These are phyloP conservation scores for Hypoxylon sp. DNA, from an alignment of 2,329 filamentous ascomycete species.

Conservation along the genomic window DNA sequence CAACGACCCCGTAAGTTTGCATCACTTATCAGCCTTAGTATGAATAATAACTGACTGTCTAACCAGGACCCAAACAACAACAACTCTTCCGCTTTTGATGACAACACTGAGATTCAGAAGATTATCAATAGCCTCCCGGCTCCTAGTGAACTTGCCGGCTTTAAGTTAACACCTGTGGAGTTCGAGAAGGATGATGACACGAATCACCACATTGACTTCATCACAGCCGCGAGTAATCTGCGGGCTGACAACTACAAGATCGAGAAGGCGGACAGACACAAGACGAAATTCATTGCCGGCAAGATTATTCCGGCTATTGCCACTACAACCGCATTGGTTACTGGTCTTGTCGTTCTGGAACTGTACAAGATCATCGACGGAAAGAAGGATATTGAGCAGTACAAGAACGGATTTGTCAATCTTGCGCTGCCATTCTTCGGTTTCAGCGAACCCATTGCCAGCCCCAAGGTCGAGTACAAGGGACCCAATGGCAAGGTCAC, in stretches of 20 bases:
- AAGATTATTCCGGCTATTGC: conserved; percentile 99
- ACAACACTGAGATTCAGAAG: conserved; percentile 81
- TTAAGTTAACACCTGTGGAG: conserved; percentile 91
- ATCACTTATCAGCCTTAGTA: background rate
- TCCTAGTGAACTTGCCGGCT: conserved; percentile 85
- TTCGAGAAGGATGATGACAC: conserved; percentile 99
- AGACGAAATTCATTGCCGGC: conserved; percentile 99
- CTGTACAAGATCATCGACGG: conserved; percentile 97
- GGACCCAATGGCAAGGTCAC: conserved; percentile 83
- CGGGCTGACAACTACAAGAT: conserved; percentile 99
- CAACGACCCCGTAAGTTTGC: conserved; percentile 80
- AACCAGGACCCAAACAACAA: conserved; percentile 81
- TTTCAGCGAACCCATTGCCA: conserved; percentile 96
- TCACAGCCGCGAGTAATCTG: conserved; percentile 95
- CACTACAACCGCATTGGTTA: conserved; percentile 95
- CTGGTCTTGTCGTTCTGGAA: conserved; percentile 91
- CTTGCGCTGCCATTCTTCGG: conserved; percentile 97
- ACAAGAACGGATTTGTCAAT: conserved; percentile 99
- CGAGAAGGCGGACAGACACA: conserved; percentile 90
- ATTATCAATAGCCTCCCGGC: conserved; percentile 81
- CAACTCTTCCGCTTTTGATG: conserved; percentile 70
- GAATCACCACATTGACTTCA: conserved; percentile 99
- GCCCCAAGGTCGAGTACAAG: conserved; percentile 91
- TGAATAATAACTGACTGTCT: conserved; percentile 37
- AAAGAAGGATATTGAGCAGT: conserved; percentile 97